phyloP scores from a whole-genome alignment of 2,329 filamentous ascomycete genomes.

The Cladosporium cucumerinum region DNA sequence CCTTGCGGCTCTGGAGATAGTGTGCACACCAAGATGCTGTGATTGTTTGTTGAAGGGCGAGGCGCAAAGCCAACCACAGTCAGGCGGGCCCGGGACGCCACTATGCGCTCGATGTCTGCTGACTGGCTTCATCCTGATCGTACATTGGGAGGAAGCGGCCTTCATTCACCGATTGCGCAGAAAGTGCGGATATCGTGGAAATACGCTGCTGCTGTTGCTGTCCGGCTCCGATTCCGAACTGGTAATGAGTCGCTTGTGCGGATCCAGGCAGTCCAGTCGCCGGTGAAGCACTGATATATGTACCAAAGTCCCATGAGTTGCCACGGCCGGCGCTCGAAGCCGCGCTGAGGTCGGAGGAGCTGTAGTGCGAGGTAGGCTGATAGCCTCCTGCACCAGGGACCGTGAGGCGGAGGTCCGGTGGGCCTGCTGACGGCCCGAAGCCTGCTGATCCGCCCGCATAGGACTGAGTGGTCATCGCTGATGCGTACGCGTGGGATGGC shows the following conservation, averaged over 20 bases:
- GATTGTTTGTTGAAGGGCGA: conserved; percentile 16
- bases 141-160: conserved; percentile 35
- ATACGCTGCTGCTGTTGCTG: conserved; percentile 24
- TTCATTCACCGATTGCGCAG: conserved; percentile 29
- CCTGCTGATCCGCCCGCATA: conserved; percentile 32
- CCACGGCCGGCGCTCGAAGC: conserved; percentile 22
- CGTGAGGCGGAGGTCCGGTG: conserved; percentile 39
- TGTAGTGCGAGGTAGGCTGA: conserved; percentile 32
- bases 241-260: conserved; percentile 25
- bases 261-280: conserved; percentile 31
- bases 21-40: conserved; percentile 11
- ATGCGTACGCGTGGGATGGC: conserved; percentile 31
- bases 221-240: conserved; percentile 19
- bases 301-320: conserved; percentile 30
- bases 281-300: conserved; percentile 28
- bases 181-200: conserved; percentile 24
- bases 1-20: conserved; percentile 13
- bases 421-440: conserved; percentile 35
- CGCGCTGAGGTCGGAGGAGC: conserved; percentile 29
- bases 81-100: conserved; percentile 3
- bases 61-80: conserved; percentile 11
- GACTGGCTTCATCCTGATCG: conserved; percentile 33
- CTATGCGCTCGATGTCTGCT: conserved; percentile 28
- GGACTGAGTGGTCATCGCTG: conserved; percentile 27
- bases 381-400: conserved; percentile 30